Evolutionary conservation across 225 moss, liverwort and hornwort species (phyloP), one percentile per base, ranked within the genome.

Genomic region (Climacium dendroides): DNA sequence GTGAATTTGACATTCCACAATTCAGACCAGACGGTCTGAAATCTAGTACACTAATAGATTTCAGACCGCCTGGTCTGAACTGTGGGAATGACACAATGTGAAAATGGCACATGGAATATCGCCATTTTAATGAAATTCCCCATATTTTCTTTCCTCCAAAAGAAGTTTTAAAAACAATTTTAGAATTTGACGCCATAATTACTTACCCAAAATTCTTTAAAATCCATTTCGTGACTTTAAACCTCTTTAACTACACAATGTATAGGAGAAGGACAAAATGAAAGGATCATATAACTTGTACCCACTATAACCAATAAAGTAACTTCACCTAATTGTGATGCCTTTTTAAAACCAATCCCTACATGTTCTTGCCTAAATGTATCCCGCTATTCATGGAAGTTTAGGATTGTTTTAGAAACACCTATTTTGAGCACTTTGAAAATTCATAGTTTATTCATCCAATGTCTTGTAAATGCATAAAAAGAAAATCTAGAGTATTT

Each of bases 211-310:
- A 19, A 34, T 22, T 34, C 5, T 32, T 34, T 7, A 13, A 20
- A 50, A 50, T 0, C 2, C 4, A 19, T 18, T 50, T 0, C 0
- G 11, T 0, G 7, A 50, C 4, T 74, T 34, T 3, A 0, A 47
- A 19, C 48, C 7, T 19, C 19, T 30, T 0, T 32, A 50, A 19
- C 1, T 74, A 20, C 32, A 19, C 3, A 74, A 32, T 32, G 32
- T 1, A n/a, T n/a, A n/a, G n/a, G 18, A 43, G 0, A 37, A 37
- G 2, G 67, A 30, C 0, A 0, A 0, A 2, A 47, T 47, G 11
- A 74, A 47, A 30, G 4, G 11, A 74, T 48, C 3, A 47, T 74
- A 19, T 11, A 74, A 74, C 30, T 48, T 1, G 7, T 45, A 4
- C 11, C 11, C 4, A 18, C 1, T 18, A 6, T 11, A 72, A 45